Percentiles rank a stretch among this genome's conserved stretches.
These are phyloP conservation scores for Lenwebbia sp. DNA, from an alignment of 345 rosid genomes.

Conservation along the genomic window DNA sequence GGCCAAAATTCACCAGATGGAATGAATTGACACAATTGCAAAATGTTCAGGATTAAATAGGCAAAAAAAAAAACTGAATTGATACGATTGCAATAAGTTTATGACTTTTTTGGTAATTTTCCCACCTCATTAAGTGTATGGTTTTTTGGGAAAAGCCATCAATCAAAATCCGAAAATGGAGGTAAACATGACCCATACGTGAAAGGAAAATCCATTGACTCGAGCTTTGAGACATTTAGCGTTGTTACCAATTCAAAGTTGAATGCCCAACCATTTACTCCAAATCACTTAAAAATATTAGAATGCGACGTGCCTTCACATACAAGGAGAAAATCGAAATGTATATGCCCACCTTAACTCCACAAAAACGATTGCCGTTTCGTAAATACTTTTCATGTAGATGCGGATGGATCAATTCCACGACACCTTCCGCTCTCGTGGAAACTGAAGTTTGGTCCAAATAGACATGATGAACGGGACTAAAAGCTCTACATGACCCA, in stretches of 20 bases:
- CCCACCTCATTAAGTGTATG: neutral
- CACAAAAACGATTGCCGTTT: neutral
- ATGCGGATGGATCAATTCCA: neutral
- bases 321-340: neutral
- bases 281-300: neutral
- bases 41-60: too few relatives aligned
- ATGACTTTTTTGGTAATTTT: too few relatives aligned
- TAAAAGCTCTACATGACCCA: neutral
- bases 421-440: neutral
- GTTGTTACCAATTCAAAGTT: neutral
- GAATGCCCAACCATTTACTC: neutral
- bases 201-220: neutral
- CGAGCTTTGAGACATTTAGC: neutral
- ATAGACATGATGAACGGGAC: neutral
- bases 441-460: neutral
- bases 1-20: too few relatives aligned
- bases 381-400: neutral
- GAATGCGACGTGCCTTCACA: neutral
- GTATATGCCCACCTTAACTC: neutral
- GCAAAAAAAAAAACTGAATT: too few relatives aligned
- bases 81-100: too few relatives aligned
- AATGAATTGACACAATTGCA: too few relatives aligned
- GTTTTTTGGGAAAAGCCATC: neutral
- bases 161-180: neutral
- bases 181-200: neutral